A percentile compares a stretch with the other conserved stretches of the same genome.
These are phyloP conservation scores for Paramecium sexaurelia DNA, from an alignment of 73 alveolate species.

Conservation along the genomic window DNA sequence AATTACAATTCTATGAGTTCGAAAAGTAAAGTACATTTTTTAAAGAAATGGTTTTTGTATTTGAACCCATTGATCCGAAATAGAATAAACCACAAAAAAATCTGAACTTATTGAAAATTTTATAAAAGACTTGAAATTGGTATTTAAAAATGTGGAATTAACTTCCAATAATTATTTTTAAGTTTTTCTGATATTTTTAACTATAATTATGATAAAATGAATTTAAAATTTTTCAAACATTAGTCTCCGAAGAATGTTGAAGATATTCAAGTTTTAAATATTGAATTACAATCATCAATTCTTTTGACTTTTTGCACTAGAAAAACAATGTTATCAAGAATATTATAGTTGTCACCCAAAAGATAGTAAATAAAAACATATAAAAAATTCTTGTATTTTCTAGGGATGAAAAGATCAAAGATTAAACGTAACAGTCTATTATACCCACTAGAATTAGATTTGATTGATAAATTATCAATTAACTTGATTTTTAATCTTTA, in stretches of 20 bases:
- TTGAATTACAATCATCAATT: background rate
- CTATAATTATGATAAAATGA: too few relatives aligned
- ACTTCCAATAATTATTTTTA: too few relatives aligned
- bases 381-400: background rate
- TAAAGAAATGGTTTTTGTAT: too few relatives aligned
- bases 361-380: background rate
- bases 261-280: background rate
- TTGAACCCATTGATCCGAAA: too few relatives aligned
- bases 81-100: too few relatives aligned
- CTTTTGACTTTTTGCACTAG: background rate
- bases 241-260: background rate
- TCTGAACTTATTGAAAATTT: too few relatives aligned
- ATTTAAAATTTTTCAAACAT: background rate
- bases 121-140: too few relatives aligned
- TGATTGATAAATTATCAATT: background rate
- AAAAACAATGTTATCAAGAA: background rate
- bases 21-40: too few relatives aligned
- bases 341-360: background rate
- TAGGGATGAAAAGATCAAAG: background rate
- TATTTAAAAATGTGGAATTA: too few relatives aligned
- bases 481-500: background rate
- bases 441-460: background rate
- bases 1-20: too few relatives aligned
- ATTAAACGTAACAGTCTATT: background rate
- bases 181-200: too few relatives aligned